These are phyloP conservation scores for Heritiera littoralis DNA, from an alignment of 345 rosid species.

Conservation along the genomic window DNA sequence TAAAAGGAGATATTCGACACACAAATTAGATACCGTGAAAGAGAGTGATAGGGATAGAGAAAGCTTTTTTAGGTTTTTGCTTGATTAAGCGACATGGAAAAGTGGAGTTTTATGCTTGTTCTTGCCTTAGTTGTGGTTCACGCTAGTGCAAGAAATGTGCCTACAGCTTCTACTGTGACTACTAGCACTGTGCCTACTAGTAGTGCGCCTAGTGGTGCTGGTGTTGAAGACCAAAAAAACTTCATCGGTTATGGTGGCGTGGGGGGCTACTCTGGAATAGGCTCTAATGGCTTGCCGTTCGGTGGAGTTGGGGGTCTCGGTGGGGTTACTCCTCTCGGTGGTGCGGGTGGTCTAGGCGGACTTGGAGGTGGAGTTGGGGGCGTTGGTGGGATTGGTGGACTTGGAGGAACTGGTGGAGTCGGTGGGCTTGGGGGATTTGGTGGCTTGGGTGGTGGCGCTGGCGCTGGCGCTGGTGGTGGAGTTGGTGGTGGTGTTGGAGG, in stretches of 20 bases:
- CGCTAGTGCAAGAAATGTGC: slow-evolving; percentile 44
- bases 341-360: slow-evolving; percentile 40
- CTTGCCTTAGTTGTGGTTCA: slow-evolving; percentile 39
- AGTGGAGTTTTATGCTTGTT: slow-evolving; percentile 29
- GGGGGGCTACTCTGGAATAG: slow-evolving; percentile 62
- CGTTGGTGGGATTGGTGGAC: slow-evolving; percentile 23
- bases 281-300: slow-evolving; percentile 50
- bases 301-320: slow-evolving; percentile 57
- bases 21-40: not conserved
- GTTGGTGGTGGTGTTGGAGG: slow-evolving; percentile 28
- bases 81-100: slow-evolving; percentile 37
- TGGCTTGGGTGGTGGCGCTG: slow-evolving; percentile 34
- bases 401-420: slow-evolving; percentile 16
- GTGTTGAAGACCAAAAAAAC: slow-evolving; percentile 72
- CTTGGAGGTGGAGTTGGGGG: slow-evolving; percentile 20
- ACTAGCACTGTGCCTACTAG: slow-evolving; percentile 30
- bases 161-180: slow-evolving; percentile 20
- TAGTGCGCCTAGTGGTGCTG: slow-evolving; percentile 20
- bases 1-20: slow-evolving; percentile 21
- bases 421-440: slow-evolving; percentile 30
- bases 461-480: slow-evolving; percentile 31
- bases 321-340: slow-evolving; percentile 47
- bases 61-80: not conserved
- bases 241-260: slow-evolving; percentile 63
- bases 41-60: not conserved